Conservation (phyloP, 495 filamentous ascomycete genomes). For the Penicillium dipodomyicola region DNA sequence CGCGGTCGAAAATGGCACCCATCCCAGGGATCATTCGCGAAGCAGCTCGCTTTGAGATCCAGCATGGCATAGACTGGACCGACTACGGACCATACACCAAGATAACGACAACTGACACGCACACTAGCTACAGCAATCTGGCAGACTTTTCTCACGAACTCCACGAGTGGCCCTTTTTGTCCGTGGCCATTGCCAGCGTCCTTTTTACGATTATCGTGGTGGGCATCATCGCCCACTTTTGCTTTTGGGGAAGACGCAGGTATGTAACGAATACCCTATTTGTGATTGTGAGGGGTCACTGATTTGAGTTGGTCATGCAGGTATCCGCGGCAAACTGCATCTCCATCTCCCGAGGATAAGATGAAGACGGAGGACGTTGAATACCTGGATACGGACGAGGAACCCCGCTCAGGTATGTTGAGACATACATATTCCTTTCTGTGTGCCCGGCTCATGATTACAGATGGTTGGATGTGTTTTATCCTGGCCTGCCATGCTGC, state of each 20-base stretch:
- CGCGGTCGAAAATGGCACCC: neutral
- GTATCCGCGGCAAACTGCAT: neutral
- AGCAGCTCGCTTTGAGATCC: neutral
- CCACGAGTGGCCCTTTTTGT: neutral
- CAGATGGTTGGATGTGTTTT: conserved; percentile 5
- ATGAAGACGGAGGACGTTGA: neutral
- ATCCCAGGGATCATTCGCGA: neutral
- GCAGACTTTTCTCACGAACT: neutral
- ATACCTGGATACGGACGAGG: neutral
- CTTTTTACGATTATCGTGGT: neutral
- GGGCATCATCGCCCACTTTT: neutral
- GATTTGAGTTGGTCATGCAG: neutral
- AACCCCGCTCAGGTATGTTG: neutral
- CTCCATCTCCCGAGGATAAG: neutral
- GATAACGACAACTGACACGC: neutral
- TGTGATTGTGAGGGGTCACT: neutral
- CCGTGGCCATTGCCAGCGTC: neutral
- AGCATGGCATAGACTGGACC: neutral
- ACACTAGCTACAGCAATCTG: neutral
- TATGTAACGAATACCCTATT: neutral
- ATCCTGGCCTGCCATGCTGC: conserved; percentile 4
- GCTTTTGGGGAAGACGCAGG: neutral
- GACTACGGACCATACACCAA: too few species aligned
- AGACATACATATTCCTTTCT: too few species aligned
- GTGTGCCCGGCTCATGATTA: neutral